Evolutionary conservation across 768 basidiomycete genomes (phyloP), one percentile per base, ranked within the genome.

Genomic region (Tephrocybe sp.): DNA sequence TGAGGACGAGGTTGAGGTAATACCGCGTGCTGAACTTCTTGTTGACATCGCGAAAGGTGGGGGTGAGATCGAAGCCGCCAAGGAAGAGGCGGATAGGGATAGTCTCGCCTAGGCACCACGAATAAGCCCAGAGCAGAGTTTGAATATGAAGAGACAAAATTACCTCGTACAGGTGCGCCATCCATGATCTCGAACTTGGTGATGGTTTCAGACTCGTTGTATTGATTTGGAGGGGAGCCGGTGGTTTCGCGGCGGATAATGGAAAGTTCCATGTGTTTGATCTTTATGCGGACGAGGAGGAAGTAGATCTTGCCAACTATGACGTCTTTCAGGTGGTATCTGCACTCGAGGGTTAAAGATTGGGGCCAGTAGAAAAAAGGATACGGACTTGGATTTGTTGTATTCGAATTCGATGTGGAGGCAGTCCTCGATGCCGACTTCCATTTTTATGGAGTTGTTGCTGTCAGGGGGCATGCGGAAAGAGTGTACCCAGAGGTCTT

Each of bases 181-280:
- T 98, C 95, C 95, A 97, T 97, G 58, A 98, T 97, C 70, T 98
- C 97, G 63, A 98, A 98, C 70, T 98, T 98, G 8, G 97, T 98
- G 61, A 99, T 98, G 7, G 95, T 98, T 66, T 98, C 95, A 61
- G 89, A 92, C 68, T 99, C 96, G 65, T 98, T 99, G 68, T 99
- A 98, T 70, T 95, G 94, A 61, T 98, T 99, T n/a, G 97, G 97
- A 2, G 92, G 92, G 12, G 94, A 80, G 11, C 96, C 96, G 0
- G 96, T 98, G 18, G 97, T 99, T 69, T 98, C 97, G 18, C 95
- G 82, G 31, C 96, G 86, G 58, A 99, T 98, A 64, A 98, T 98
- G 13, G 94, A 98, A 22, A 98, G 77, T 65, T 99, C 95, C 96
- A 98, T 98, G 60, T 98, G 94, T 70, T 99, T 98, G 73, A 98